Conservation (phyloP, 495 filamentous ascomycete species). For the Umbilicaria muhlenbergii region DNA sequence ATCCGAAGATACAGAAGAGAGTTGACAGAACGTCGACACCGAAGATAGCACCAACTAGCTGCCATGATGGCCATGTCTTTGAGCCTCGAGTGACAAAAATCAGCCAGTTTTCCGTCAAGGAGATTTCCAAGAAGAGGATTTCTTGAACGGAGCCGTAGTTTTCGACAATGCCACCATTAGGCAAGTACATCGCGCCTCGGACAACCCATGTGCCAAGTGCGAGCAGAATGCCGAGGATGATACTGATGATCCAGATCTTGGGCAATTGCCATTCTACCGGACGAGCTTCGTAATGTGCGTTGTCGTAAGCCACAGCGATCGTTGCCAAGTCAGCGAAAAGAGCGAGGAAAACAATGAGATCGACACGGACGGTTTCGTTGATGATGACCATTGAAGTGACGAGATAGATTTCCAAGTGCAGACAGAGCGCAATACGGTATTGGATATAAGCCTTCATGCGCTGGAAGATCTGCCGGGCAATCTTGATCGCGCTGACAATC, state of each 20-base stretch:
- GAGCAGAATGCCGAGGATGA: slow-evolving; percentile 49
- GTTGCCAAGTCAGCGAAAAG: slow-evolving; percentile 66
- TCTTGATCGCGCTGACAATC: slow-evolving; percentile 65
- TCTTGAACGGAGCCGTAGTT: slow-evolving; percentile 57
- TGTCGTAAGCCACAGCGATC: slow-evolving; percentile 64
- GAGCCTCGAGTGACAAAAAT: slow-evolving; percentile 66
- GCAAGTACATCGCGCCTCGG: slow-evolving; percentile 48
- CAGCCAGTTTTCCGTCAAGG: slow-evolving; percentile 64
- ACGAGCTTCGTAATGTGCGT: slow-evolving; percentile 54
- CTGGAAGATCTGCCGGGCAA: slow-evolving; percentile 67
- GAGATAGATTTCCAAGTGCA: slow-evolving; percentile 65
- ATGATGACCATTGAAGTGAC: slow-evolving; percentile 66
- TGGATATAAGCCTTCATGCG: slow-evolving; percentile 73
- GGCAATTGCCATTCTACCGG: slow-evolving; percentile 66
- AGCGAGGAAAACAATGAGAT: slow-evolving; percentile 62
- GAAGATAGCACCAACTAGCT: slow-evolving; percentile 56
- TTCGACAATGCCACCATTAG: slow-evolving; percentile 56
- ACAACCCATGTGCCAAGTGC: slow-evolving; percentile 55
- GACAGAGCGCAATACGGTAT: slow-evolving; percentile 65
- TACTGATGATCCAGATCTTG: slow-evolving; percentile 64
- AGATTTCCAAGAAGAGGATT: slow-evolving; percentile 59
- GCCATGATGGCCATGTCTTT: slow-evolving; percentile 57
- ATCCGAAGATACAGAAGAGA: slow-evolving; percentile 60
- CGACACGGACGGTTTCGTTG: slow-evolving; percentile 49
- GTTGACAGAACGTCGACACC: slow-evolving; percentile 54